Base-by-base conservation (phyloP, 75 land plant genomes). In the Cunninghamia lanceolata region DNA sequence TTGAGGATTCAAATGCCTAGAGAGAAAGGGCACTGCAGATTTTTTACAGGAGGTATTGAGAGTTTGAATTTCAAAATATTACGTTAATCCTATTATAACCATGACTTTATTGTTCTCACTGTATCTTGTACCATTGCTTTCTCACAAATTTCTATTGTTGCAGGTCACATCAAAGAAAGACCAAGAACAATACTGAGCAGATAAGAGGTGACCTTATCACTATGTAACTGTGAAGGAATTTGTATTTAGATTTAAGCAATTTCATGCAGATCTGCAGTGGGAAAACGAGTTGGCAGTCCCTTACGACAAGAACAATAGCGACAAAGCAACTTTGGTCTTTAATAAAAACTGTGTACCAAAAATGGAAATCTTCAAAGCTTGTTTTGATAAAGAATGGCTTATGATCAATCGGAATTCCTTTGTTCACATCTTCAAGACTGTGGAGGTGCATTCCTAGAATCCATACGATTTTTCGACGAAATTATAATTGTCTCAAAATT, bases 91-190 rank as follows among this genome's bases (percentile, higher is more conserved):
- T 47, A 39, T 71, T 9, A 73, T 86, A 53, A 70, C 68, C 34
- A 38, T 66, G 52, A 15, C 43, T 83, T 53, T 52, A 5, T 25
- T 36, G 38, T 30, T 80, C 66, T 14, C 16, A 9, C 47, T 0
- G 40, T 47, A 86, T 25, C 30, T 45, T 28, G 38, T 32, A 32
- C 25, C 43, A 8, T 19, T 53, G 35, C 7, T 36, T 82, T 46
- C 35, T 54, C 40, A 45, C 50, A 28, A 78, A 39, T 43, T 17
- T 83, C 36, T 30, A 43, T 68, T 45, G 38, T 32, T 59, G 17
- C 90, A 96, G 96, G 99, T 97, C 52, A 97, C 99, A 1, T 96
- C 99, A 13, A 88, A 84, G 53, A 97, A 97, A 79, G 99, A 97
- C 80, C 99, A 97, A 86, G 94, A 93, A 87, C 99, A 97, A 84